Percentiles rank a stretch among this genome's conserved stretches.
Evolutionary conservation across 2,329 filamentous ascomycete genomes (phyloP).

Genomic region (Talaromyces pinophilus): DNA sequence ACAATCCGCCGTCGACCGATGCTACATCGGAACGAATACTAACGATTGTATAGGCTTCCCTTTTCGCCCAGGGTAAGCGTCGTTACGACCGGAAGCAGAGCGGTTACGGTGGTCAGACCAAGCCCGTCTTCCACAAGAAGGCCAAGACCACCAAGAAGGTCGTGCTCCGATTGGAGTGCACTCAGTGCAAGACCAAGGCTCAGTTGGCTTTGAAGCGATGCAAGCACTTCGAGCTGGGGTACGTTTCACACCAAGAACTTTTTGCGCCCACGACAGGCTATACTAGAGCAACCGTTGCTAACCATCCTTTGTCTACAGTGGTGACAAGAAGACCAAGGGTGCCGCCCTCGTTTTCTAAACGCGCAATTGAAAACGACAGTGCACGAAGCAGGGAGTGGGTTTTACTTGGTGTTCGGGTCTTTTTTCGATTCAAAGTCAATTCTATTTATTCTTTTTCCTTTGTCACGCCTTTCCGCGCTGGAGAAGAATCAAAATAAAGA

Average conservation of each 20-base stretch:
- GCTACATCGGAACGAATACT: constrained; percentile 2
- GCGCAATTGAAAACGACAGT: constrained; percentile 14
- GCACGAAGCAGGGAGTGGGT: constrained; percentile 19
- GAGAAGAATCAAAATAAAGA: constrained; percentile 10
- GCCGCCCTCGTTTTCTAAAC: constrained; percentile 98
- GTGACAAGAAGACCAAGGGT: constrained; percentile 99
- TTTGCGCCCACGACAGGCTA: not conserved
- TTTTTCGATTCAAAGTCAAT: constrained; percentile 21
- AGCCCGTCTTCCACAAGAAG: constrained; percentile 99
- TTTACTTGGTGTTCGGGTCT: constrained; percentile 23
- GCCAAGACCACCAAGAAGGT: constrained; percentile 99
- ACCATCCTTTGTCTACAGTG: constrained; percentile 61
- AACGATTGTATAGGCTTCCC: constrained; percentile 64
- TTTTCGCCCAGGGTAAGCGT: constrained; percentile 98
- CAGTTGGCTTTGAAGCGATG: constrained; percentile 98
- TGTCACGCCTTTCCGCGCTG: constrained; percentile 13
- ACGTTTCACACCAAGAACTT: constrained; percentile 50
- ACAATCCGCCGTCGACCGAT: constrained; percentile 16
- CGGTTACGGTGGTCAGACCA: constrained; percentile 99
- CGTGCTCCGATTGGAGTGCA: constrained; percentile 97
- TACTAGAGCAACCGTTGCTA: constrained; percentile 39
- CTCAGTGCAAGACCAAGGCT: constrained; percentile 95
- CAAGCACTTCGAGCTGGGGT: constrained; percentile 99
- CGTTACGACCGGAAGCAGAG: constrained; percentile 99
- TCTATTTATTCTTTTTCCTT: constrained; percentile 9